Base-by-base conservation (phyloP, 78 protist species). In the Cavenderia fasciculata region DNA sequence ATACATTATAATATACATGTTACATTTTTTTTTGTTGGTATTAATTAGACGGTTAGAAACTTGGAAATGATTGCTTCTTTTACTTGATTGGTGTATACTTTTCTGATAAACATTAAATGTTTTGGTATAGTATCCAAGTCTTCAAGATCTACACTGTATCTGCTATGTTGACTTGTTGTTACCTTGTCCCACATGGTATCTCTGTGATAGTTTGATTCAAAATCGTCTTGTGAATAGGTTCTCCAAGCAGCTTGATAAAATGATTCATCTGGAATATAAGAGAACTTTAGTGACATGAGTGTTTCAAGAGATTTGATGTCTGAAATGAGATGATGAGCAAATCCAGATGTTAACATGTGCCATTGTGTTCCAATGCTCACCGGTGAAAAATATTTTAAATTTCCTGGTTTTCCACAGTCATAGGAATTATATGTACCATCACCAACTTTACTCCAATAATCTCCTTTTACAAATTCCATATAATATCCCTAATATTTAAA, bases 251-350 rank as follows among this genome's bases (percentile, higher is more conserved):
- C 21, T 68, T 82, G 90, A 19, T 68, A 82, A 31, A 29, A 82
- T 0, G 31, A 33, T 68, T 82, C 90, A 68, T 82, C 90, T 25
- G 89, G 89, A 40, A 82, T 57, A n/a, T 41, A 56, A 14, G 89
- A 47, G 70, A 68, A 82, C 43, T 82, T 82, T 3, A 82, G 6
- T 8, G 78, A 68, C 2, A 82, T 29, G 33, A 82, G 36, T 52
- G 71, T 40, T 19, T 70, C 68, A 0, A 82, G 11, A 18, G 90
- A 18, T 23, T 46, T 68, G 16, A 68, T n/a, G 56, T 66, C 33
- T 1, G 90, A 68, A 27, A 82, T 40, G 59, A 82, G 25, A 56
- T 68, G 57, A 14, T 25, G 25, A 0, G 59, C 78, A 68, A 68
- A 68, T n/a, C 38, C 27, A 44, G 0, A 40, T 6, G 59, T 82